Evolutionary conservation across 2,329 filamentous ascomycete species (phyloP).

Genomic region (Trichoderma simmonsii): DNA sequence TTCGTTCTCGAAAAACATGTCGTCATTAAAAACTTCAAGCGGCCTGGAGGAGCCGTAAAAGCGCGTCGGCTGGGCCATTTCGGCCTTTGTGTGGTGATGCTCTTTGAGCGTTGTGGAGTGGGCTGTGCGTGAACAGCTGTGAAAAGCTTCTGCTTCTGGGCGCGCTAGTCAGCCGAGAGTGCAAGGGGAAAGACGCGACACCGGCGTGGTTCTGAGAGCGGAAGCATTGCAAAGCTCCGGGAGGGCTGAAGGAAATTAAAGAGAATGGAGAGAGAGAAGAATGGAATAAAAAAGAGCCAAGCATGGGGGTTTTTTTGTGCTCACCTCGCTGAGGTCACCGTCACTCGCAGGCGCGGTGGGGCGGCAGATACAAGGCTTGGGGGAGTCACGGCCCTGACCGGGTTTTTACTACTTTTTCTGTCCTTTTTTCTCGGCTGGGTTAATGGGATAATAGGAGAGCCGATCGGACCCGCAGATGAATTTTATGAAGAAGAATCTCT

Average conservation of each 20-base stretch:
- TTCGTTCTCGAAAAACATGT: slow-evolving; percentile 45
- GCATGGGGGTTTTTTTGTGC: slow-evolving; percentile 6
- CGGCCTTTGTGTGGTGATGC: slow-evolving; percentile 34
- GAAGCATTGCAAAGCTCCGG: slow-evolving; percentile 3
- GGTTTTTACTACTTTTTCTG: slow-evolving; percentile 8
- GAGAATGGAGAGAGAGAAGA: neutral
- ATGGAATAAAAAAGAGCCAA: neutral
- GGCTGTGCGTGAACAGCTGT: neutral
- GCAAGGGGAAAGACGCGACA: slow-evolving; percentile 10
- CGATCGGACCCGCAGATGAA: slow-evolving; percentile 10
- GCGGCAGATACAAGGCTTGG: slow-evolving; percentile 16
- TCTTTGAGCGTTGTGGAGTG: slow-evolving; percentile 6
- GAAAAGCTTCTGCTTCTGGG: neutral
- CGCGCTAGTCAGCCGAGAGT: slow-evolving; percentile 15
- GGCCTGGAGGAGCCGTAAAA: slow-evolving; percentile 46
- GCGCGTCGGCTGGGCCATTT: slow-evolving; percentile 53
- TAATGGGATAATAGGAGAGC: slow-evolving; percentile 11
- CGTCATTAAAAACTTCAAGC: slow-evolving; percentile 52
- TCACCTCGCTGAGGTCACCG: slow-evolving; percentile 20
- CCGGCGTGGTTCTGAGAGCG: neutral
- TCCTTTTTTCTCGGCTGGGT: slow-evolving; percentile 3
- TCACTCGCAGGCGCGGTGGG: slow-evolving; percentile 18
- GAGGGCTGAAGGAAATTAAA: neutral
- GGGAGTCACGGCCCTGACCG: slow-evolving; percentile 14
- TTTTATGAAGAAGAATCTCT: neutral